Evolutionary conservation across 176 grass and related monocot genomes (phyloP).

Genomic region (Juncus effusus): DNA sequence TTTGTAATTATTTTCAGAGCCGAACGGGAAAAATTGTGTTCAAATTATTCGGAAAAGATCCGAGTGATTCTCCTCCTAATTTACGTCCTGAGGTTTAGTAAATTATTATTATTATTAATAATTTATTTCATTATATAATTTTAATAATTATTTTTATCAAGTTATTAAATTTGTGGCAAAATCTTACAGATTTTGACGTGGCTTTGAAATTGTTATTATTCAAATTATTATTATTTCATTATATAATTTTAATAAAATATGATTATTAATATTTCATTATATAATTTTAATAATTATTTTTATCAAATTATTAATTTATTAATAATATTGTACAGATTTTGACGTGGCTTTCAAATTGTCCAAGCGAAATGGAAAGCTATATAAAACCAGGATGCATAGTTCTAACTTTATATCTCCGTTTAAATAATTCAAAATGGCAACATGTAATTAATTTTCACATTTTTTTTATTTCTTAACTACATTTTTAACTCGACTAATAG

Average conservation of each 20-base stretch:
- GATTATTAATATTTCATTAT: too few relatives aligned
- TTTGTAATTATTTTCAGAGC: slow-evolving; percentile 32
- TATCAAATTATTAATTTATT: slow-evolving; percentile 16
- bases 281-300: slow-evolving; percentile 25
- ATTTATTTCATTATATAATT: slow-evolving; percentile 27
- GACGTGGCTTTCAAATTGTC: slow-evolving; percentile 72
- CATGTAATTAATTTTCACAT: slow-evolving; percentile 33
- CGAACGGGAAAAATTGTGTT: slow-evolving; percentile 89
- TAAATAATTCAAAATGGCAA: slow-evolving; percentile 69
- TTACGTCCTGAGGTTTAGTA: slow-evolving; percentile 58
- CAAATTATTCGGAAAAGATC: slow-evolving; percentile 90
- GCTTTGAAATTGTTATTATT: slow-evolving; percentile 6
- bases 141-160: slow-evolving; percentile 21
- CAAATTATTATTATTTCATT: slow-evolving; percentile 2
- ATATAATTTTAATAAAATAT: neutral
- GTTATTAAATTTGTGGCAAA: slow-evolving; percentile 22
- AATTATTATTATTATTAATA: slow-evolving; percentile 2
- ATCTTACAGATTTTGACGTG: neutral
- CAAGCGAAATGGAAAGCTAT: slow-evolving; percentile 87
- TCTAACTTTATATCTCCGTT: slow-evolving; percentile 73
- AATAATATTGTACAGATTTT: slow-evolving; percentile 36
- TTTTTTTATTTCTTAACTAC: slow-evolving; percentile 1
- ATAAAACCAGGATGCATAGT: slow-evolving; percentile 93
- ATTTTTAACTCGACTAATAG: neutral
- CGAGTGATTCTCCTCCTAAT: slow-evolving; percentile 70